phyloP scores from a whole-genome alignment of 2,329 filamentous ascomycete species.

The Ilyonectria robusta region DNA sequence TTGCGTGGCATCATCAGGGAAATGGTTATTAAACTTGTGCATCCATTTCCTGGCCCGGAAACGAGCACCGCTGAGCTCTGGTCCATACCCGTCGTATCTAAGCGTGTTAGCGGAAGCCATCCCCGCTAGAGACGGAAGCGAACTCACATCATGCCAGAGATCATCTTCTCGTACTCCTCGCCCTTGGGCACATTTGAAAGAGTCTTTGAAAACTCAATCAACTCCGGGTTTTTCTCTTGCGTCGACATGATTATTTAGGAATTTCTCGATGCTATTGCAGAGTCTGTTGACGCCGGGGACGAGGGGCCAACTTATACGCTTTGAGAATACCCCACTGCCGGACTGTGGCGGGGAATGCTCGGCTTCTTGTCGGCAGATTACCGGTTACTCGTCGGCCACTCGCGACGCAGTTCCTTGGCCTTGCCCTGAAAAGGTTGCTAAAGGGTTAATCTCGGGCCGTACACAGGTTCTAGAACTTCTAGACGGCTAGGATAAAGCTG shows the following conservation, averaged over 20 bases:
- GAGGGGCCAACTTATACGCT: background rate
- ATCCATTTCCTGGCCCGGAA: slow-evolving; percentile 68
- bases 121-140: background rate
- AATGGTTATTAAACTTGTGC: slow-evolving; percentile 71
- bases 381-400: background rate
- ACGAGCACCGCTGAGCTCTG: slow-evolving; percentile 64
- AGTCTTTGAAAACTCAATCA: slow-evolving; percentile 42
- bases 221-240: slow-evolving; percentile 34
- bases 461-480: too few relatives aligned
- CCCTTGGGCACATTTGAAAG: slow-evolving; percentile 41
- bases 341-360: background rate
- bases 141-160: slow-evolving; percentile 47
- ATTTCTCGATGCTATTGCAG: background rate
- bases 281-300: background rate
- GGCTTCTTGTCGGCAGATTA: slow-evolving; percentile 1
- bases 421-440: too few relatives aligned
- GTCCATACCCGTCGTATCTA: slow-evolving; percentile 66
- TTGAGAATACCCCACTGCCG: background rate
- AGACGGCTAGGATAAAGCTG: too few relatives aligned
- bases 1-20: slow-evolving; percentile 62
- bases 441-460: too few relatives aligned
- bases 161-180: slow-evolving; percentile 46
- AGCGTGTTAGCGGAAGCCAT: background rate
- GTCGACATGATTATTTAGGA: slow-evolving; percentile 35
- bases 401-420: too few relatives aligned